These are phyloP conservation scores for Ochetophila trinervis DNA, from an alignment of 306 rosid genomes.

Conservation along the genomic window DNA sequence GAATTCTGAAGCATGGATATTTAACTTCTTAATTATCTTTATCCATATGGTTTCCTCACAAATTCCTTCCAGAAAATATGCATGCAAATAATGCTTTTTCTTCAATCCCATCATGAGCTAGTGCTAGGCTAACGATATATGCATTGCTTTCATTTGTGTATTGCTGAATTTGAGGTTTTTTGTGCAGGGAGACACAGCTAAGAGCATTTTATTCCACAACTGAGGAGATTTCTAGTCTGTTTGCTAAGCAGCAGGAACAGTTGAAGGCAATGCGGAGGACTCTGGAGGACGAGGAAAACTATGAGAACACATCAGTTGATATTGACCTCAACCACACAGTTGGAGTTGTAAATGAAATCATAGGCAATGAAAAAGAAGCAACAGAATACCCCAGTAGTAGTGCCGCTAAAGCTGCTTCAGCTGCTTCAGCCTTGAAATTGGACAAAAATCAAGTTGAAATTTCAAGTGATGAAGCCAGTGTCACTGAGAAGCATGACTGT, in stretches of 20 bases:
- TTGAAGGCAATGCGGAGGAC: slow-evolving; percentile 89
- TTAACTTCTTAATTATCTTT: not conserved
- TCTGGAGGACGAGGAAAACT: slow-evolving; percentile 87
- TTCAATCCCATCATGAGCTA: too few relatives aligned
- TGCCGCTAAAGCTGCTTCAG: slow-evolving; percentile 47
- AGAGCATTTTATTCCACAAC: slow-evolving; percentile 94
- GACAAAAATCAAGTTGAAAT: slow-evolving; percentile 47
- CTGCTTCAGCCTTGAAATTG: slow-evolving; percentile 47
- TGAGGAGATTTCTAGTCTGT: slow-evolving; percentile 74
- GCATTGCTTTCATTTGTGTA: not conserved
- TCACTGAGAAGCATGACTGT: slow-evolving; percentile 82
- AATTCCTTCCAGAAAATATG: not conserved
- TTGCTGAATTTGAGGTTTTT: slow-evolving; percentile 6
- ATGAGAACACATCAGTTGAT: slow-evolving; percentile 71
- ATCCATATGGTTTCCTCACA: not conserved
- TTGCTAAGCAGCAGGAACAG: slow-evolving; percentile 90
- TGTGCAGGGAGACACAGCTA: slow-evolving; percentile 82
- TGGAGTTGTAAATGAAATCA: slow-evolving; percentile 32
- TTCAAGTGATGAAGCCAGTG: slow-evolving; percentile 68
- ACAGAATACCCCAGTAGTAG: slow-evolving; percentile 32
- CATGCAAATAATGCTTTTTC: too few relatives aligned
- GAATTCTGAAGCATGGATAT: slow-evolving; percentile 22
- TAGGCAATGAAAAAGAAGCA: slow-evolving; percentile 37
- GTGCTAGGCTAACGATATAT: too few relatives aligned
- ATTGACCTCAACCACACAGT: slow-evolving; percentile 44